Percentiles rank a stretch among this genome's conserved stretches.
Conservation (phyloP, 257 asterid genomes). For the Cynanchum wilfordii region DNA sequence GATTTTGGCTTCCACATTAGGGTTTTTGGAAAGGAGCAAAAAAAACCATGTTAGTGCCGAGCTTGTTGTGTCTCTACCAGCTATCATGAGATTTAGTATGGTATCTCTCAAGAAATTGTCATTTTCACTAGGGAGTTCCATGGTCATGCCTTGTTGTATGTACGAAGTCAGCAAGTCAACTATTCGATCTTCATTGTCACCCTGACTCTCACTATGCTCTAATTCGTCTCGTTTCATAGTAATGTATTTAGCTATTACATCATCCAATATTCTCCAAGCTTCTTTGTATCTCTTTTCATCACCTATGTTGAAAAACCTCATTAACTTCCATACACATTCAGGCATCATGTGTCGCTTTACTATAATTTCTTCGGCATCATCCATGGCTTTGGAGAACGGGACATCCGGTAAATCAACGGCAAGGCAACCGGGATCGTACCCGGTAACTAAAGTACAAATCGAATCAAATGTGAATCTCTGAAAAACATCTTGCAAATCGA, state of each 20-base stretch:
- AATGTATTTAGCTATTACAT: slow-evolving; percentile 32
- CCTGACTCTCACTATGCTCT: neutral
- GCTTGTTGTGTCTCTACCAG: slow-evolving; percentile 67
- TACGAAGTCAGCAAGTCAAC: slow-evolving; percentile 49
- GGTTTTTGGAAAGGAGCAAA: slow-evolving; percentile 52
- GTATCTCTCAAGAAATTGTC: slow-evolving; percentile 56
- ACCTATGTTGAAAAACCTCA: slow-evolving; percentile 43
- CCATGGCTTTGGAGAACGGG: slow-evolving; percentile 54
- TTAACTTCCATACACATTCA: slow-evolving; percentile 48
- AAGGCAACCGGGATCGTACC: slow-evolving; percentile 57
- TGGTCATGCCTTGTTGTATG: slow-evolving; percentile 27
- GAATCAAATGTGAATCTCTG: slow-evolving; percentile 59
- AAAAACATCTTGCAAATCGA: slow-evolving; percentile 60
- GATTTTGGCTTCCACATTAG: slow-evolving; percentile 40
- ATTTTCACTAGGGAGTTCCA: slow-evolving; percentile 18
- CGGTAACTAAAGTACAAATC: slow-evolving; percentile 44
- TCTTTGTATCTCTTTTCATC: slow-evolving; percentile 29
- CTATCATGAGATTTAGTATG: slow-evolving; percentile 53
- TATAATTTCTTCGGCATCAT: slow-evolving; percentile 53
- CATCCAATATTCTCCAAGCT: slow-evolving; percentile 42
- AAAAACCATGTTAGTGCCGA: slow-evolving; percentile 64
- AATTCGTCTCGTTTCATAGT: slow-evolving; percentile 40
- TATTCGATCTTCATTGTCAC: slow-evolving; percentile 23
- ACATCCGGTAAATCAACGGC: slow-evolving; percentile 41
- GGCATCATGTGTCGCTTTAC: slow-evolving; percentile 48